Evolutionary conservation across 2,329 filamentous ascomycete genomes (phyloP), one percentile per base, ranked within the genome.

Genomic region (Sporothrix brasiliensis): DNA sequence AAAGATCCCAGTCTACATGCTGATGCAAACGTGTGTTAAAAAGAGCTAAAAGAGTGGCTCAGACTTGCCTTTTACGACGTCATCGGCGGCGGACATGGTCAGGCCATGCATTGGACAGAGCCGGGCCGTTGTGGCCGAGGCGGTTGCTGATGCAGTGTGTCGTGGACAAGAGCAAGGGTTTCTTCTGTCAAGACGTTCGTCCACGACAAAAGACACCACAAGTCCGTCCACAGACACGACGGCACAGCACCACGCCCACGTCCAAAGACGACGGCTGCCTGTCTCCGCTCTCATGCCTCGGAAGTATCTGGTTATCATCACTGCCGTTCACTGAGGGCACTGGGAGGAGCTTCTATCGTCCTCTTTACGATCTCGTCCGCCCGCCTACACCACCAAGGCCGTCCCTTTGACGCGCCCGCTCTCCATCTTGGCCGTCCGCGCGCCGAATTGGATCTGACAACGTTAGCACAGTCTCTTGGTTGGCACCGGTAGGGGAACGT

Each of bases 401-500:
- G 91, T 93, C 0, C 91, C 91, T 76, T 91, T 93, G 14, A 86
- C 86, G 76, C 83, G 87, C 4, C 88, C 86, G 70, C 82, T 86
- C 77, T 93, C 89, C 89, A 94, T 94, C 81, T 94, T 95, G 16
- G 92, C 92, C 3, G 92, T 94, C 74, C 91, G 84, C 3, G 92
- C 88, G 16, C 92, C 92, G 76, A 95, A 95, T 79, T 95, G 92
- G 71, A 94, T 93, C 88, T 90, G 73, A 69, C 5, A 50, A 60
- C n/a, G 21, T 44, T 58, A 61, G 65, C 54, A 53, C 0, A 21
- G 1, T 27, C 9, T 5, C 34, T 70, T 52, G 56, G 39, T 72
- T 24, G 44, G 63, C 4, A 56, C 9, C 9, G 21, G 6, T 1
- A 39, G 11, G 2, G 10, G 49, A 39, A 44, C 30, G 21, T 11